Percentiles rank a stretch among this genome's conserved stretches.
phyloP scores from a whole-genome alignment of 345 rosid genomes.

The Citrus mangshanensis region DNA sequence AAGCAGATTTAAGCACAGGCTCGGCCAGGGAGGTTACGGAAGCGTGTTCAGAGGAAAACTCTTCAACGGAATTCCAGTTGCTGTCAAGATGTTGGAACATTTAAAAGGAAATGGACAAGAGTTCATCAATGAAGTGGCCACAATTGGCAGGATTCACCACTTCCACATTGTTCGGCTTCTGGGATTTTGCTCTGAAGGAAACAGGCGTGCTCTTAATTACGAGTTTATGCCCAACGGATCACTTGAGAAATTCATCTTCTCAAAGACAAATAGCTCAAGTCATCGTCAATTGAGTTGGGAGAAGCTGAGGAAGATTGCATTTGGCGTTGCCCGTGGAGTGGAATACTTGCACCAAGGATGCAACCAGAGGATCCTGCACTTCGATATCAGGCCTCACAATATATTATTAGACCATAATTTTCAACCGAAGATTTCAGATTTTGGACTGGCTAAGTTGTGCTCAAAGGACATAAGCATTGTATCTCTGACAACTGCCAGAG shows the following conservation, averaged over 20 bases:
- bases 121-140: not conserved
- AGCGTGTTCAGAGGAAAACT: no score
- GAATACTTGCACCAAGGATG: not conserved
- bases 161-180: not conserved
- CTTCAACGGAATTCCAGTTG: no score
- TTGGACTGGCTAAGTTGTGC: not conserved
- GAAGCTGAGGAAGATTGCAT: not conserved
- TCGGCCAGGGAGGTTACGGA: no score
- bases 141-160: not conserved
- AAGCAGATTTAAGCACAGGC: no score
- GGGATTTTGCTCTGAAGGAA: not conserved
- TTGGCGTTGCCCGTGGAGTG: not conserved
- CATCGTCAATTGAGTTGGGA: not conserved
- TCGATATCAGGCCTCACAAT: not conserved
- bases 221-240: not conserved
- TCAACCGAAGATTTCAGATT: not conserved
- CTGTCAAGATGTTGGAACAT: no score
- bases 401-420: not conserved
- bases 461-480: not conserved
- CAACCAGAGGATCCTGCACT: not conserved
- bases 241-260: not conserved
- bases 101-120: no score
- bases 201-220: not conserved
- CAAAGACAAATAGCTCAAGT: not conserved
- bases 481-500: not conserved